Conservation (phyloP, 768 basidiomycete genomes). For the Pilatotrama ljubarskyi region DNA sequence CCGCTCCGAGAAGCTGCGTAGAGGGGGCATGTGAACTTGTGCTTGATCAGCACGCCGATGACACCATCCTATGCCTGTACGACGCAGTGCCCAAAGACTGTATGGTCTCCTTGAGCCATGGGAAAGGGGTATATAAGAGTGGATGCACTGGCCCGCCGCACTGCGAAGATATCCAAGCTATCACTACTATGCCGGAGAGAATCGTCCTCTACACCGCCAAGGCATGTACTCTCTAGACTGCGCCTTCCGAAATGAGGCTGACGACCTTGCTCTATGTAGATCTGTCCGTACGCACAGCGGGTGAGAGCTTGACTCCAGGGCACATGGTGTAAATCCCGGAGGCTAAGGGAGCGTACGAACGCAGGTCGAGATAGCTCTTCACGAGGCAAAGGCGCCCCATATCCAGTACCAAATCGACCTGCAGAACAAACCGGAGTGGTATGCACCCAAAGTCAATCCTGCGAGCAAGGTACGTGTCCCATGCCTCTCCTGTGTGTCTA, state of each 20-base stretch:
- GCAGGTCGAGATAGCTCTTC: constrained; percentile 60
- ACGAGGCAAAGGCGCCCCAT: constrained; percentile 51
- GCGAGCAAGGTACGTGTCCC: constrained; percentile 54
- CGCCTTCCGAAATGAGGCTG: too few relatives aligned
- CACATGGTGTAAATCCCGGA: neutral
- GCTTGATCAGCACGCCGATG: constrained; percentile 15
- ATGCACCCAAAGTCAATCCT: constrained; percentile 63
- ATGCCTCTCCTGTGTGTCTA: neutral
- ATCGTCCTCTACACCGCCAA: constrained; percentile 24
- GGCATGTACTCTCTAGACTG: neutral
- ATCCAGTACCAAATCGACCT: constrained; percentile 60
- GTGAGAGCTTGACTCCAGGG: constrained; percentile 35
- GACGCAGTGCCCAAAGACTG: neutral
- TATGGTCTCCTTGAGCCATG: neutral
- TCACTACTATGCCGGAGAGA: constrained; percentile 15
- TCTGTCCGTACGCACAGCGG: constrained; percentile 62
- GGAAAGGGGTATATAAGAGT: neutral
- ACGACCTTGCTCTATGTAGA: constrained; percentile 31
- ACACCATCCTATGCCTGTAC: constrained; percentile 8
- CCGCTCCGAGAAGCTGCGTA: neutral
- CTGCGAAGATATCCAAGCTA: neutral
- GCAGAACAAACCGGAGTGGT: constrained; percentile 71
- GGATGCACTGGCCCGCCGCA: neutral
- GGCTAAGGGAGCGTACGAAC: too few relatives aligned
- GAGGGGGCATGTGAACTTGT: constrained; percentile 5